phyloP scores from a whole-genome alignment of 257 asterid species.

The Nicotiana knightiana region DNA sequence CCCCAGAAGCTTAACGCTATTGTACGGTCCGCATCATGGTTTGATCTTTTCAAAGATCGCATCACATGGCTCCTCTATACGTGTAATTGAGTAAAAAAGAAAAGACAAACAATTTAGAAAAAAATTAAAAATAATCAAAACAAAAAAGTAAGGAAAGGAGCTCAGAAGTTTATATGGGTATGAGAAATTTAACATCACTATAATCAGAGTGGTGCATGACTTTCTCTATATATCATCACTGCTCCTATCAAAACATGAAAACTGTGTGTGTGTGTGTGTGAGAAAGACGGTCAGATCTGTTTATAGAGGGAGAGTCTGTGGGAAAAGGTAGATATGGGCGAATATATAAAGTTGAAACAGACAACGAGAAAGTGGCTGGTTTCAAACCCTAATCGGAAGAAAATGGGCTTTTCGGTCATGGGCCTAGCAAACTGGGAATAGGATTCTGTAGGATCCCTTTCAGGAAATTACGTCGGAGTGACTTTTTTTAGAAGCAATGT shows the following conservation, averaged over 20 bases:
- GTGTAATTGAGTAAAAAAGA: too few species aligned
- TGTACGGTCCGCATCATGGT: slow-evolving; percentile 44
- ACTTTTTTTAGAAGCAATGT: too few species aligned
- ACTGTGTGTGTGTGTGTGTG: too few species aligned
- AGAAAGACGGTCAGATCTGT: too few species aligned
- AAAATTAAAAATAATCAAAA: not conserved
- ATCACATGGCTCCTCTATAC: slow-evolving; percentile 13
- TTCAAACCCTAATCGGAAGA: too few species aligned
- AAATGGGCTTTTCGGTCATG: too few species aligned
- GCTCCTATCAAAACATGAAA: not conserved
- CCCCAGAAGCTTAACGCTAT: slow-evolving; percentile 28
- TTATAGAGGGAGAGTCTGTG: not conserved
- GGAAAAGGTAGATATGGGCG: too few species aligned
- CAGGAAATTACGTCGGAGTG: too few species aligned
- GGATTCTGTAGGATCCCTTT: too few species aligned
- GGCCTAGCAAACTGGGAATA: too few species aligned
- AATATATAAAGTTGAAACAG: too few species aligned
- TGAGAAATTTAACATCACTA: slow-evolving; percentile 28
- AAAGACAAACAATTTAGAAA: not conserved
- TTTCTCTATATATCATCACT: slow-evolving; percentile 22
- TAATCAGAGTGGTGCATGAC: slow-evolving; percentile 46
- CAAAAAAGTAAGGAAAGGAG: not conserved
- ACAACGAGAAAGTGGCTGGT: too few species aligned
- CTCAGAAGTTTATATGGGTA: slow-evolving; percentile 33
- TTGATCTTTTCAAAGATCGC: slow-evolving; percentile 8